A percentile compares a stretch with the other conserved stretches of the same genome.
phyloP scores from a whole-genome alignment of 805 yeast species.

The Kuraishia borneana region DNA sequence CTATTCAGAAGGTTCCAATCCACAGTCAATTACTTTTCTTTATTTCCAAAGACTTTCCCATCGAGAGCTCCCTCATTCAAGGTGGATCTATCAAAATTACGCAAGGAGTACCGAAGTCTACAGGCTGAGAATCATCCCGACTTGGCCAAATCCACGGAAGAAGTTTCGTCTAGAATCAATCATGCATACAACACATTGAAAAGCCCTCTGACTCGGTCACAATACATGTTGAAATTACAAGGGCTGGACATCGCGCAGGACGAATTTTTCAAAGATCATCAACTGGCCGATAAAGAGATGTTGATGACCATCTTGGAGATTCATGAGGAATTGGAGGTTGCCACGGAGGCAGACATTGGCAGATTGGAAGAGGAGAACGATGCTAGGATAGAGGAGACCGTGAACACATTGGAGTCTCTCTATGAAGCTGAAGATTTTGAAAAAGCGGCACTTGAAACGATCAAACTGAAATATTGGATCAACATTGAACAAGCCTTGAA shows the following conservation, averaged over 20 bases:
- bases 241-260: conserved; percentile 52
- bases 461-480: conserved; percentile 73
- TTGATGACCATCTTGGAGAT: conserved; percentile 73
- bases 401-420: conserved; percentile 31
- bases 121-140: conserved; percentile 85
- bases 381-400: conserved; percentile 36
- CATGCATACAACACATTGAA: conserved; percentile 65
- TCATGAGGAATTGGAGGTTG: conserved; percentile 72
- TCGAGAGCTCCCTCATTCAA: conserved; percentile 52
- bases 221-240: conserved; percentile 37
- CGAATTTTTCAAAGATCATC: conserved; percentile 28
- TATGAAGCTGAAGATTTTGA: conserved; percentile 40
- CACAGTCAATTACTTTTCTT: conserved; percentile 22
- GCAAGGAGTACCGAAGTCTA: conserved; percentile 63
- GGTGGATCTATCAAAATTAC: conserved; percentile 41
- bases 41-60: conserved; percentile 73
- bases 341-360: conserved; percentile 48
- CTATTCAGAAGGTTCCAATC: neutral
- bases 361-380: conserved; percentile 45
- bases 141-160: conserved; percentile 21
- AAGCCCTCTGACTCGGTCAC: conserved; percentile 63
- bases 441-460: conserved; percentile 51
- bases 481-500: conserved; percentile 64
- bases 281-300: conserved; percentile 34
- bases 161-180: conserved; percentile 48